Evolutionary conservation across 75 land plant genomes (phyloP).

Genomic region (Picea glauca): DNA sequence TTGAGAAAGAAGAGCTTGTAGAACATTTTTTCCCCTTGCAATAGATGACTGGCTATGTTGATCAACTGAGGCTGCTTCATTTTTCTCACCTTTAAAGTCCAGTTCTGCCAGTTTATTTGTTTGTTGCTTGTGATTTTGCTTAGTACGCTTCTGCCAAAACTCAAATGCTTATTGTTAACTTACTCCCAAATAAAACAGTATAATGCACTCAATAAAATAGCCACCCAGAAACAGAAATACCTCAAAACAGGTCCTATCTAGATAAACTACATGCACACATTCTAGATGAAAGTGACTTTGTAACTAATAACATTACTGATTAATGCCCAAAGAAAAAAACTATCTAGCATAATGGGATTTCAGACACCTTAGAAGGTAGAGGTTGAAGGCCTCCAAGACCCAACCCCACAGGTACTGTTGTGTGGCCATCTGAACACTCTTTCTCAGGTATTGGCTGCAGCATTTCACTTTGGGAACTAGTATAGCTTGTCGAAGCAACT

Average conservation of each 20-base stretch:
- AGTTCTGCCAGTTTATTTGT: background rate
- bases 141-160: conserved; percentile 6
- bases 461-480: conserved; percentile 3
- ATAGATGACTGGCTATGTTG: conserved; percentile 25
- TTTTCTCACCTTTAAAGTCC: background rate
- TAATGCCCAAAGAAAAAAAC: background rate
- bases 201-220: too few relatives aligned
- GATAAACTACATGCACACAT: background rate
- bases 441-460: background rate
- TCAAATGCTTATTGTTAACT: background rate
- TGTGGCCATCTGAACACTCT: background rate
- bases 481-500: background rate
- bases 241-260: background rate
- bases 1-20: conserved; percentile 33
- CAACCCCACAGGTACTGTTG: conserved; percentile 61
- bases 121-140: background rate
- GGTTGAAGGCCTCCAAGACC: conserved; percentile 78
- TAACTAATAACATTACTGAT: background rate
- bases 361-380: conserved; percentile 42
- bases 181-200: background rate
- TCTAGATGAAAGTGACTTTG: background rate
- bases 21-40: conserved; percentile 32
- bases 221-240: background rate
- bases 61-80: background rate
- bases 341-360: background rate